Base-by-base conservation (phyloP, 2,329 filamentous ascomycete species). In the Ceratocystis lukuohia region DNA sequence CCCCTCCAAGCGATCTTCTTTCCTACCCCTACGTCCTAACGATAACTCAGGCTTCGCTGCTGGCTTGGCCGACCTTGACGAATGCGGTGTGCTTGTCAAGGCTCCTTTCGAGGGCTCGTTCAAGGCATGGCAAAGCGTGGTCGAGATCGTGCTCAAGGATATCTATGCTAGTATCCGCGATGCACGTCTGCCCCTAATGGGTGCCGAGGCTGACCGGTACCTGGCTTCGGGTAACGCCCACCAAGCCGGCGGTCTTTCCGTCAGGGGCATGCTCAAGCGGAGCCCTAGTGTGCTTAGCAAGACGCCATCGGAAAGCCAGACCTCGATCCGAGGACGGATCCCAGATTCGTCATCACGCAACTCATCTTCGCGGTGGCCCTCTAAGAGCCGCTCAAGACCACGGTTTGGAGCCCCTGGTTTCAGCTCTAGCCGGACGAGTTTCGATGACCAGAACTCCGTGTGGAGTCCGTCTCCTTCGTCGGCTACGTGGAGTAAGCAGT, bases 401-500 rank as follows among this genome's bases (percentile, higher is more conserved):
- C 83, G 88, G 68, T 73, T 91, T 33, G 87, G 88, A 50, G 83
- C 84, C 63, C 93, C 88, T 50, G 91, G 89, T 12, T 84, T 96
- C 73, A 91, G 88, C 28, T 96, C 93, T 0, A 96, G 91, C 73
- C 85, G 92, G 63, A 97, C 93, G 8, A 97, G 93, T 75, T 84
- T 99, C 70, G 94, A 99, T 68, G 94, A 99, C 71, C 85, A 86
- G 68, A 89, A 86, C 69, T 95, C 91, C 1, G 82, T 96, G 61
- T 97, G 91, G 90, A 96, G 90, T 71, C 94, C 94, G 10, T 80
- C 84, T 1, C 77, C 80, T 48, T 91, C 90, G 22, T 96, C 91
- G n/a, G 96, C 91, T 70, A 94, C 89, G 0, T 96, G 92, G 91
- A 96, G 92, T 77, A 93, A 90, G 72, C 89, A 94, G 72, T 97